phyloP scores from a whole-genome alignment of 1,284 basidiomycete species.

The Rhodofomes roseus region DNA sequence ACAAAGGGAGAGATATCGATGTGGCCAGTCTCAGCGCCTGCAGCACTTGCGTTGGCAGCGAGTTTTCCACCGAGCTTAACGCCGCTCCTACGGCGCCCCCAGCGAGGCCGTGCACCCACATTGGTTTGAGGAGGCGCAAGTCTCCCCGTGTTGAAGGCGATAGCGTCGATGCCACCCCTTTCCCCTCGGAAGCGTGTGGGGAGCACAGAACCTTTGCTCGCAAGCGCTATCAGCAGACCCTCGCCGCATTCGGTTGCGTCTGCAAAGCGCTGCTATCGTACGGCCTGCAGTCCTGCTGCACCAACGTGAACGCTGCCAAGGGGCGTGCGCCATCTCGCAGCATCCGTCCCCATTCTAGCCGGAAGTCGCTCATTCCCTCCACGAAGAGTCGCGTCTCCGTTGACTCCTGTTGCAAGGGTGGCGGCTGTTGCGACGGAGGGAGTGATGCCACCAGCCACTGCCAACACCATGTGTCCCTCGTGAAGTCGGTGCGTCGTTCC shows the following conservation, averaged over 20 bases:
- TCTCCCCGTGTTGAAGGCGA: background rate
- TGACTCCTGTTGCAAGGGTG: slow-evolving; percentile 20
- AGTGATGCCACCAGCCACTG: background rate
- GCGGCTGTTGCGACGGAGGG: slow-evolving; percentile 10
- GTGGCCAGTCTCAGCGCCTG: background rate
- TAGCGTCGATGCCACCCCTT: slow-evolving; percentile 1
- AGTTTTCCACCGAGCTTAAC: background rate
- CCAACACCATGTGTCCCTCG: background rate
- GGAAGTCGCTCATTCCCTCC: slow-evolving; percentile 2
- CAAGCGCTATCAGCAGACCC: slow-evolving; percentile 26
- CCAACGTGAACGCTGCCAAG: slow-evolving; percentile 7
- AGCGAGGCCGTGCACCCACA: slow-evolving; percentile 5
- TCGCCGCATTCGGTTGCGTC: slow-evolving; percentile 28
- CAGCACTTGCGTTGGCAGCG: slow-evolving; percentile 3
- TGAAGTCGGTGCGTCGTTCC: background rate
- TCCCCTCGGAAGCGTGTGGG: slow-evolving; percentile 25
- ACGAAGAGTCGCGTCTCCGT: slow-evolving; percentile 15
- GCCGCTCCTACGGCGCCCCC: background rate
- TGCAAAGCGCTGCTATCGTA: slow-evolving; percentile 27
- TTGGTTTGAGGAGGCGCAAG: slow-evolving; percentile 21
- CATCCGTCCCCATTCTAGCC: background rate
- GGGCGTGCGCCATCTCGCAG: background rate
- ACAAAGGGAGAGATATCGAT: background rate
- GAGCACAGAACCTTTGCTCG: slow-evolving; percentile 26
- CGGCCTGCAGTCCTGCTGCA: slow-evolving; percentile 27